Evolutionary conservation across 352 stramenopile species (phyloP), one percentile per base, ranked within the genome.

Genomic region (Albugo laibachii): DNA sequence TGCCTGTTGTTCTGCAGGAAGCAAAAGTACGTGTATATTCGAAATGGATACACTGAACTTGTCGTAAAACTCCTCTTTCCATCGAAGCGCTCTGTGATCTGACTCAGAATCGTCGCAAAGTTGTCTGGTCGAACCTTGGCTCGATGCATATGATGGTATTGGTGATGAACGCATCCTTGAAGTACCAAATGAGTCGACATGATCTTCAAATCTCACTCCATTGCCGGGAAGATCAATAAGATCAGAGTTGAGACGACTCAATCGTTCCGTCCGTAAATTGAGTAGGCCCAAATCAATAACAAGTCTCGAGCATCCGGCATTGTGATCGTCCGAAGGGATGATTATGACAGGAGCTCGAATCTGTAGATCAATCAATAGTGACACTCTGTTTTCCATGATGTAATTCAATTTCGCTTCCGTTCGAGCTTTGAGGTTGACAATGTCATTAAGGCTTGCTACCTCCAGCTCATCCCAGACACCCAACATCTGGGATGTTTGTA

Each of bases 31-130:
- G 47, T 92, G 72, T 46, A 92, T 62, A 49, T 92, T 88, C 27
- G 72, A 76, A 38, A 92, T 53, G 4, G 72, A 76, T 16, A 89
- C 58, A 18, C 66, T 82, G 53, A 92, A 92, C 56, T 89, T 92
- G 61, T 92, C 79, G 52, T 92, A 92, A 47, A 92, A 92, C 41
- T 89, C 79, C 55, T 92, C 79, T 45, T 92, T 92, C 79, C 79
- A 92, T 15, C 74, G 79, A 53, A 87, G 81, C 6, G 76, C 74
- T 0, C 74, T 73, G 58, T 92, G 74, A 18, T 77, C 79, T 54
- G 63, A 72, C 42, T 92, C 79, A 1, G 72, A 74, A 58, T 92
- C 79, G 55, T 92, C 79, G 40, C 83, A 88, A 11, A 92, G 42
- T 37, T 92, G 79, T 52, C 83, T 81, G 18, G 73, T 45, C 41